Base-by-base conservation (phyloP, 2,329 filamentous ascomycete species). In the Aspergillus sp. region DNA sequence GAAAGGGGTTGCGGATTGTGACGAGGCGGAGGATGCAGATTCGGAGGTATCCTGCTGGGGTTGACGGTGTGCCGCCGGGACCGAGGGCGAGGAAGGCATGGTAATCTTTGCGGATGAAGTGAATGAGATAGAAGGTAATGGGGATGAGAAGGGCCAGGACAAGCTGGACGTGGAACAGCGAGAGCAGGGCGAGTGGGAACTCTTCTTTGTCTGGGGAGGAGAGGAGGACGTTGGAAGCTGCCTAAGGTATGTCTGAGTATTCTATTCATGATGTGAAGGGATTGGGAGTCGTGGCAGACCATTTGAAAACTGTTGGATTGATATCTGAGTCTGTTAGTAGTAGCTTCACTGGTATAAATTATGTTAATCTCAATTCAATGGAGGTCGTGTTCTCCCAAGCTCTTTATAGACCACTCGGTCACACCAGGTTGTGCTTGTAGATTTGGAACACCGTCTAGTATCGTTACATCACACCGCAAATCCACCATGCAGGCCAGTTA, bases 1-100 rank as follows among this genome's bases (percentile, higher is more conserved):
- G 76, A 66, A 90, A 86, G n/a, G 89, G 88, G 67, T 93, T 82
- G 6, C 85, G 83, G 4, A 95, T 80, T 37, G 85, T 83, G 78
- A 91, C 87, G 47, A 93, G 76, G 11, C 88, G 85, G 49, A 93
- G 83, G 73, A 86, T 84, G 61, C 87, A 88, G 73, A 95, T 87
- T 55, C 85, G 84, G 25, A 91, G 75, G 73, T 93, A 96, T 62
- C 90, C 91, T 5, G 75, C 62, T 43, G 90, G 83, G 0, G 89
- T 95, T 3, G 87, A 82, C 0, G 91, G 90, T 0, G 90, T 93
- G 58, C 91, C 91, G 23, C 91, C 91, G 0, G 90, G 90, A 0
- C 91, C 91, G 19, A 96, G 85, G 40, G 84, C 84, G 62, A 93
- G 78, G 75, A 91, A 95, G 70, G 87, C 88, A 53, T 81, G 77